Evolutionary conservation across 2,329 filamentous ascomycete species (phyloP), one percentile per base, ranked within the genome.

Genomic region (Chalara sp.): DNA sequence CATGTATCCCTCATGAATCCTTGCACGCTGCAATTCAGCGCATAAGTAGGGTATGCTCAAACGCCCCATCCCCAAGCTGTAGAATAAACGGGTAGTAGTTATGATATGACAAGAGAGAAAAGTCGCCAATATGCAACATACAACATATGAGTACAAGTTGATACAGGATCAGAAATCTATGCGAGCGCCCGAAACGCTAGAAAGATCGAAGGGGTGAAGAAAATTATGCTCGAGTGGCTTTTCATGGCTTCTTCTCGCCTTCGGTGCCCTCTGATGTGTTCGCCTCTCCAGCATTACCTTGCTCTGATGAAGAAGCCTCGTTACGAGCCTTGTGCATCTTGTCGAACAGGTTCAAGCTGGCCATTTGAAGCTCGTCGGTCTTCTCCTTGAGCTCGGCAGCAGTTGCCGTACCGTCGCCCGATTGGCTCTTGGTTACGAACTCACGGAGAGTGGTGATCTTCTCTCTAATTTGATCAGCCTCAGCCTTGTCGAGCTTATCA

Each of bases 321-420:
- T 74, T 71, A 64, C 89, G 86, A 62, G 92, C 89, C 81, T 95
- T 95, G 87, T 99, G 92, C 89, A 99, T 96, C 87, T 97, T 96
- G 79, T 97, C 93, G 72, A 99, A 97, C 67, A 97, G 84, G 76
- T 88, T 95, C 75, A 99, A 79, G 73, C 87, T 92, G 62, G 92
- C 89, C 70, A 87, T 88, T 78, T 97, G 93, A 68, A 99, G 87
- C 74, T 96, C 92, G 61, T 97, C 93, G 65, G 89, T 95, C 89
- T 96, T 96, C 77, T 89, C 83, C 87, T 97, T 97, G 73, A 99
- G 86, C 74, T 97, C 88, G 59, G 88, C 87, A 47, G 91, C 87
- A 55, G 89, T 95, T 65, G 87, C 83, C 56, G 77, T 82, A 66
- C 85, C 84, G 78, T 99, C 93, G 58, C 92, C 92, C 65, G 89